phyloP scores from a whole-genome alignment of 495 filamentous ascomycete genomes.

The Sordaria brevicollis region DNA sequence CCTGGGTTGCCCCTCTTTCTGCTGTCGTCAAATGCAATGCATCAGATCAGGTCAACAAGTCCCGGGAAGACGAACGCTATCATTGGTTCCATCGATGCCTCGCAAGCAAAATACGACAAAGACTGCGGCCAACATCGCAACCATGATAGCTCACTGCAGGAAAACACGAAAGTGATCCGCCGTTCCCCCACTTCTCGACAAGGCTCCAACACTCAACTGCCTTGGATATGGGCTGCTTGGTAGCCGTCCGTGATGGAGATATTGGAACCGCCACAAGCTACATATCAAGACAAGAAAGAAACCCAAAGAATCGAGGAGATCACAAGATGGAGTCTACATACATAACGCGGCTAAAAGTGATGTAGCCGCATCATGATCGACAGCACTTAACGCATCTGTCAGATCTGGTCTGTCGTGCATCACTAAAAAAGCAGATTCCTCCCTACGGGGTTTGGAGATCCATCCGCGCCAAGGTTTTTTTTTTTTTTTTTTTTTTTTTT shows the following conservation, averaged over 20 bases:
- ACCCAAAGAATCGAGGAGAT: not conserved
- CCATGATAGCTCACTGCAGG: not conserved
- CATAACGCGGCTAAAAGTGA: not conserved
- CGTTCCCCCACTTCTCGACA: not conserved
- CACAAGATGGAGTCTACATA: not conserved
- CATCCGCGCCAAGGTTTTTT: not conserved
- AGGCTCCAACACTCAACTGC: not conserved
- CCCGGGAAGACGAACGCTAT: not conserved
- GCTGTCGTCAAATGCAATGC: not conserved
- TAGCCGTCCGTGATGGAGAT: not conserved
- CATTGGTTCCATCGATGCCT: not conserved
- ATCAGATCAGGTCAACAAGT: not conserved
- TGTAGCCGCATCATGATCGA: constrained; percentile 25
- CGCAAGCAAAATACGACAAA: not conserved
- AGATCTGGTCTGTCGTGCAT: constrained; percentile 25
- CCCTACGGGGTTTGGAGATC: not conserved
- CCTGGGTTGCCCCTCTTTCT: constrained; percentile 1
- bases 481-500: not conserved
- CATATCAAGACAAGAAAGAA: constrained; percentile 4
- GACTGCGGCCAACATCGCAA: not conserved
- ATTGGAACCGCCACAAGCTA: not conserved
- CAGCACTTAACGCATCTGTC: constrained; percentile 22
- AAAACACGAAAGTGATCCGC: not conserved
- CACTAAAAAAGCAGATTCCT: not conserved
- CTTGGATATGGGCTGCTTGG: not conserved